Percentiles rank a stretch among this genome's conserved stretches.
phyloP scores from a whole-genome alignment of 345 rosid species.

The Aegle marmelos region DNA sequence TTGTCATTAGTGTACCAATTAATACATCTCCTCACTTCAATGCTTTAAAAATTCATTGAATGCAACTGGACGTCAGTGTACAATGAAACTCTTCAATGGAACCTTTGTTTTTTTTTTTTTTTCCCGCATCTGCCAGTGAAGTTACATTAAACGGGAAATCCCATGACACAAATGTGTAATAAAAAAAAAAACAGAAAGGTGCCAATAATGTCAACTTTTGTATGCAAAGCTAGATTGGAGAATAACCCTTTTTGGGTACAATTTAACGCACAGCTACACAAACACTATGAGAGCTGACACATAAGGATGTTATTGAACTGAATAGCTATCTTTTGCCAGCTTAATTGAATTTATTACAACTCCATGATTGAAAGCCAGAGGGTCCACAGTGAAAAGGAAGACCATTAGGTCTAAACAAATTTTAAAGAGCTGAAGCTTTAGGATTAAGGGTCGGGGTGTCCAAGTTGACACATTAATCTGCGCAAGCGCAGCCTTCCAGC shows the following conservation, averaged over 20 bases:
- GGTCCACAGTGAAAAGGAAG: not conserved
- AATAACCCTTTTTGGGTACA: not conserved
- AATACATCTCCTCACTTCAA: not conserved
- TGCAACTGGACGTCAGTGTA: not conserved
- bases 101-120: not conserved
- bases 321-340: not conserved
- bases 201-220: slow-evolving; percentile 5
- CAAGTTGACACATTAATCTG: slow-evolving; percentile 4
- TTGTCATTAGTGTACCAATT: not conserved
- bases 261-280: not conserved
- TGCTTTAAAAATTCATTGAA: not conserved
- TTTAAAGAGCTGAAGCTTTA: slow-evolving; percentile 16
- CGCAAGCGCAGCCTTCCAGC: slow-evolving; percentile 15
- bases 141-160: not conserved
- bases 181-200: not conserved
- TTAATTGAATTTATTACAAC: not conserved
- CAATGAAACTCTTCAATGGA: not conserved
- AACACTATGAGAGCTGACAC: not conserved
- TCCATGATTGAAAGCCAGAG: slow-evolving; percentile 2
- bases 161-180: not conserved
- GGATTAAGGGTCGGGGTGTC: slow-evolving; percentile 1
- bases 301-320: not conserved
- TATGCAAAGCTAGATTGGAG: not conserved
- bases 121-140: not conserved
- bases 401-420: not conserved